Evolutionary conservation across 768 basidiomycete genomes (phyloP), one percentile per base, ranked within the genome.

Genomic region (Mycena vitilis): DNA sequence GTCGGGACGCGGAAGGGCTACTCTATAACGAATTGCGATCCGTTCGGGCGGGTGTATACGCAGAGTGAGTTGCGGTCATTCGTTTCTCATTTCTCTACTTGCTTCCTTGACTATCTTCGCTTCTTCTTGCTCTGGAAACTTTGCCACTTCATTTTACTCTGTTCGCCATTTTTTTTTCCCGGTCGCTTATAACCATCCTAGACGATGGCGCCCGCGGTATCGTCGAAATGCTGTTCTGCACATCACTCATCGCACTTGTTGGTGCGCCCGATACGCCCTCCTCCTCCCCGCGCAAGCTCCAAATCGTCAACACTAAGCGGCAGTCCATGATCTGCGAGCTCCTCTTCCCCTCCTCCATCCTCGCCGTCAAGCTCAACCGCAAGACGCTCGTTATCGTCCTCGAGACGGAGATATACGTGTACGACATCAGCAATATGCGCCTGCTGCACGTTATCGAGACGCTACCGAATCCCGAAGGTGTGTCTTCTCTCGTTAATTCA

Each of bases 171-270:
- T 30, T 30, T 30, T 30, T 30, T 30, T 30, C 30, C 30, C 5
- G 30, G 5, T 30, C 30, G 30, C 30, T 30, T 30, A 30, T 5
- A 5, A 5, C 30, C 30, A 30, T 30, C 30, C 40, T 15, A 95
- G 97, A 93, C 74, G 96, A 98, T 66, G 96, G 97, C 11, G 95
- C 97, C 2, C 88, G 94, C 20, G 95, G 96, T 25, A 98, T 98
- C 70, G 97, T 98, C 18, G 98, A 99, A 81, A 99, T 99, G 98
- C 85, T 99, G 66, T 99, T 99, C 83, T 98, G 96, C 82, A 99
- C 98, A 8, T 98, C 96, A 23, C 88, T 99, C 69, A 95, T 99
- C 54, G 98, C 98, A 0, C 86, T 99, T 38, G 98, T 99, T 23
- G 98, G 98, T 8, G 95, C 95, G 4, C 95, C 95, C 16, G 96